Base-by-base conservation (phyloP, 257 asterid genomes). In the Rubia yunnanensis region DNA sequence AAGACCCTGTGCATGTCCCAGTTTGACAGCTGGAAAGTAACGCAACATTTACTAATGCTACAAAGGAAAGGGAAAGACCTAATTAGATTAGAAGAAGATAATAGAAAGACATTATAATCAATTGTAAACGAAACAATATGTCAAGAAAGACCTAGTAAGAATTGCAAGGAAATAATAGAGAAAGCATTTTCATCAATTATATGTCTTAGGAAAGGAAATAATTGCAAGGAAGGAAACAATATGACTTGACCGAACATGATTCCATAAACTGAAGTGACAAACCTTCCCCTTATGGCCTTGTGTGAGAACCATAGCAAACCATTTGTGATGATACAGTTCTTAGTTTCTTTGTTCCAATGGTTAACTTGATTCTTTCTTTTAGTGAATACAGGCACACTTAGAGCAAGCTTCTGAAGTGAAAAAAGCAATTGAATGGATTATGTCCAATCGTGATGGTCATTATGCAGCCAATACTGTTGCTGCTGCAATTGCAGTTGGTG, bases 391-490 rank as follows among this genome's bases (percentile, higher is more conserved):
- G 99, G 83, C 97, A 80, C 96, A 77, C 83, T 88, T 94, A 68
- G 71, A 79, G 72, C 85, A 89, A 83, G 97, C 99, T 80, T 84
- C 96, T 71, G 95, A 94, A 77, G 95, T 94, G 64, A 94, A 94
- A 81, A 83, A 83, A 70, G 86, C 96, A 72, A 88, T 94, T 76
- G 99, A 94, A 76, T 86, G 97, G 96, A 88, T 90, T 71, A 79
- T 94, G 95, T 86, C 89, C 75, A 86, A 86, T 81, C 95, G 87
- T 70, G 85, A 81, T 68, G 97, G 92, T 72, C 99, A 94, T 80
- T 94, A 94, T 73, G 99, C 97, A 71, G 97, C 96, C 78, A 94
- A 86, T 70, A 88, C 99, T 38, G 97, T 92, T 73, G 96, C 99
- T 80, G 95, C 99, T 79, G 99, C 99, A 69, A 85, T 89, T 79